Evolutionary conservation across 805 yeast genomes (phyloP).

Genomic region (Candida ulmi): DNA sequence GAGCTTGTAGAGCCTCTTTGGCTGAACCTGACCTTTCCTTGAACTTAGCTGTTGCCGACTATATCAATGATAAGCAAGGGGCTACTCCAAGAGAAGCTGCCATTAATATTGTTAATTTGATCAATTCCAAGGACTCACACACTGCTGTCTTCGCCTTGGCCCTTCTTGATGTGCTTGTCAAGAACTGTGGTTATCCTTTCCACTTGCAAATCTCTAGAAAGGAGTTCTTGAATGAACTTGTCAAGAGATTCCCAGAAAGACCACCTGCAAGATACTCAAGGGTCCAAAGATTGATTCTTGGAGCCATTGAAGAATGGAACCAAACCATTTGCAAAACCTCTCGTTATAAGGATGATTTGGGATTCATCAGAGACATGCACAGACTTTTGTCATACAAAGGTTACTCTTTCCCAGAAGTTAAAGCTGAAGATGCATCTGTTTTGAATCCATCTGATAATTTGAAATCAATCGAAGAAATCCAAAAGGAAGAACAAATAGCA

Average conservation of each 20-base stretch:
- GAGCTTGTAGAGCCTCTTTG: conserved; percentile 83
- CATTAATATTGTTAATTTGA: conserved; percentile 70
- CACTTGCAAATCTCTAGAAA: conserved; percentile 92
- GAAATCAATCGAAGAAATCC: conserved; percentile 84
- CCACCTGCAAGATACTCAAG: conserved; percentile 84
- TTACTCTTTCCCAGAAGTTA: conserved; percentile 87
- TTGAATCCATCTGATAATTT: conserved; percentile 83
- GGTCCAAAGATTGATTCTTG: conserved; percentile 78
- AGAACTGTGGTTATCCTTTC: conserved; percentile 96
- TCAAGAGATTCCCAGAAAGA: conserved; percentile 87
- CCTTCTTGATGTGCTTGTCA: conserved; percentile 81
- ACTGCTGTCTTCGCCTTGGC: conserved; percentile 80
- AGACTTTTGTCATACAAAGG: conserved; percentile 85
- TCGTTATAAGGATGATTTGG: conserved; percentile 85
- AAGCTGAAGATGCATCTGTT: conserved; percentile 87
- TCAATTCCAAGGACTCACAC: conserved; percentile 80
- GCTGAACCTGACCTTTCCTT: conserved; percentile 83
- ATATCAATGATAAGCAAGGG: conserved; percentile 89
- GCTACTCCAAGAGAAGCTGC: conserved; percentile 90
- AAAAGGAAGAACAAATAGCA: conserved; percentile 86
- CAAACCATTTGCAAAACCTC: conserved; percentile 90
- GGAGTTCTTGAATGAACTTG: conserved; percentile 90
- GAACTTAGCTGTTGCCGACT: conserved; percentile 89
- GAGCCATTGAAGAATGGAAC: conserved; percentile 95
- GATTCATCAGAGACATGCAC: conserved; percentile 94